These are phyloP conservation scores for Acer yangbiense DNA, from an alignment of 345 rosid genomes.

Conservation along the genomic window DNA sequence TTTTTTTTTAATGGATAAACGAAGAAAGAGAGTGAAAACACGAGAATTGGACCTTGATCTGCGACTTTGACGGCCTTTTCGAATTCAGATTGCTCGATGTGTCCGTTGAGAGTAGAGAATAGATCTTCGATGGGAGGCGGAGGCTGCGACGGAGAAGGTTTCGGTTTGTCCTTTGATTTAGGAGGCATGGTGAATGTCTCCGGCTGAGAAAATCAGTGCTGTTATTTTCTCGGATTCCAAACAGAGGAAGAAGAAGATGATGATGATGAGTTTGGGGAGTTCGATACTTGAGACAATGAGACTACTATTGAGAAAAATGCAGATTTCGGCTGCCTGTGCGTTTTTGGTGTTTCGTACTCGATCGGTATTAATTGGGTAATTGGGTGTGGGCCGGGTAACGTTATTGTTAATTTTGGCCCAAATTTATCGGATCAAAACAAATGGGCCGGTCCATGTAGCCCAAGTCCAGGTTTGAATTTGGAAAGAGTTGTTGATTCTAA, in stretches of 20 bases:
- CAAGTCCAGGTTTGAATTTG: neutral
- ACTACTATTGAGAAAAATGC: neutral
- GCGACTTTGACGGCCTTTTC: conserved; percentile 66
- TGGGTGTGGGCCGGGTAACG: neutral
- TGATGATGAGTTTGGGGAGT: neutral
- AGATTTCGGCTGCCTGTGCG: neutral
- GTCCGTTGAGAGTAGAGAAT: conserved; percentile 62
- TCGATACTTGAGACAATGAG: neutral
- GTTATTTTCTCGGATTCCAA: neutral
- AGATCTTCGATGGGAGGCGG: conserved; percentile 83
- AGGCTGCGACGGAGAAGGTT: conserved; percentile 54
- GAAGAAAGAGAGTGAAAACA: neutral
- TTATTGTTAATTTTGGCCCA: neutral
- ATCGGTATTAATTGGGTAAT: neutral
- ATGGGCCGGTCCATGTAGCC: neutral
- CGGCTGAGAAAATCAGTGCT: neutral
- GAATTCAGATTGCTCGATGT: conserved; percentile 61
- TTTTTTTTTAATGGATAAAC: neutral
- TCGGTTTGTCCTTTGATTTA: conserved; percentile 64
- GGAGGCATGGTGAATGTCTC: conserved; percentile 62
- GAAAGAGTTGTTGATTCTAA: too few relatives aligned
- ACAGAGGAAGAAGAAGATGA: neutral
- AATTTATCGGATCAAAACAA: neutral
- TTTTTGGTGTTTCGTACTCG: neutral
- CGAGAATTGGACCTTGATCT: conserved; percentile 62